phyloP scores from a whole-genome alignment of 164 flowering plant species.

The Malania oleifera region DNA sequence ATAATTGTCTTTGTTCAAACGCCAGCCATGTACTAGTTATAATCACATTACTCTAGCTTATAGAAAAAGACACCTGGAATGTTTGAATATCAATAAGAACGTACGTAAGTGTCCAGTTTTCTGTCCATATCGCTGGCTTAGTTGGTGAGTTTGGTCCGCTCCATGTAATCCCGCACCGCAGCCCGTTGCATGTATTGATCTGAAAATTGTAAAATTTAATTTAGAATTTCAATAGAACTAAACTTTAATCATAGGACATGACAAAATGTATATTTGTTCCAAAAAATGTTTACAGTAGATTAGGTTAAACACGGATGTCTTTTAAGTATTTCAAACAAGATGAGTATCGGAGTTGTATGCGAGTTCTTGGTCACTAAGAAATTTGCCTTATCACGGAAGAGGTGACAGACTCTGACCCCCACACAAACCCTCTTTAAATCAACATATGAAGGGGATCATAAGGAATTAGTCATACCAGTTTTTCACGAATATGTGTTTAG shows the following conservation, averaged over 20 bases:
- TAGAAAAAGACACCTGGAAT: not conserved
- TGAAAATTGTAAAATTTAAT: constrained; percentile 22
- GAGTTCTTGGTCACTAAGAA: too few relatives aligned
- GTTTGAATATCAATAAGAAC: constrained; percentile 12
- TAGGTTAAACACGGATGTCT: not conserved
- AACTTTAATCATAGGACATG: too few relatives aligned
- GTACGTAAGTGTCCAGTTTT: constrained; percentile 86
- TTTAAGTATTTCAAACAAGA: not conserved
- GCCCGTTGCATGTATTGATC: constrained; percentile 94
- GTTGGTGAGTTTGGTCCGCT: constrained; percentile 81
- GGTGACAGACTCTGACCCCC: too few relatives aligned
- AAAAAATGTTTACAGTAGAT: too few relatives aligned
- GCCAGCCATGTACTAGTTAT: too few relatives aligned
- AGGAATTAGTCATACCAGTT: too few relatives aligned
- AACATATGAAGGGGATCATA: too few relatives aligned
- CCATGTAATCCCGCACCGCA: constrained; percentile 76
- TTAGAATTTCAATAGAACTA: not conserved
- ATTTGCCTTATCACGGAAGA: too few relatives aligned
- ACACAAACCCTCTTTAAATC: too few relatives aligned
- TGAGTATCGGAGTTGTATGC: too few relatives aligned
- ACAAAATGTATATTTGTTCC: not conserved
- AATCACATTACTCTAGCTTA: not conserved
- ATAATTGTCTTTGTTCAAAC: too few relatives aligned
- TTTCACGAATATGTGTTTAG: too few relatives aligned
- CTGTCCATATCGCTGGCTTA: constrained; percentile 93